phyloP scores from a whole-genome alignment of 2,329 filamentous ascomycete genomes.

The Remersonia thermophila region DNA sequence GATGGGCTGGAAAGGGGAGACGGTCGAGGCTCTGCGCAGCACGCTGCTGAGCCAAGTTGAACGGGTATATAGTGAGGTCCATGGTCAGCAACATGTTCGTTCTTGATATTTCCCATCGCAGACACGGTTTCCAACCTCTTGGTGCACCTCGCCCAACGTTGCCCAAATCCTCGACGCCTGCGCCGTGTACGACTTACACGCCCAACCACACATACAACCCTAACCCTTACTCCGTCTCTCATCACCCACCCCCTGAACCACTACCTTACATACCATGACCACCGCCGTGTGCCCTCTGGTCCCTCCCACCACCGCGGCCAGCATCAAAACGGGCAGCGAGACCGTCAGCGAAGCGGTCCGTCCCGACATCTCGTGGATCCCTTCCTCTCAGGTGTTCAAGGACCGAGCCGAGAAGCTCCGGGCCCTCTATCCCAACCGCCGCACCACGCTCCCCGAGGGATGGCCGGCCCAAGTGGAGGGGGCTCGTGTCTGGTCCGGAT shows the following conservation, averaged over 20 bases:
- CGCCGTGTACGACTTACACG: conserved; percentile 6
- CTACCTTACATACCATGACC: too few species aligned
- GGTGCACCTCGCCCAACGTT: too few species aligned
- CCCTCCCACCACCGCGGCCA: too few species aligned
- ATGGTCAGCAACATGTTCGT: too few species aligned
- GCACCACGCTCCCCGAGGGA: conserved; percentile 13
- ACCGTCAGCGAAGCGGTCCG: conserved; percentile 6
- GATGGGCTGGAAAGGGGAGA: too few species aligned
- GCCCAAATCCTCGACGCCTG: too few species aligned
- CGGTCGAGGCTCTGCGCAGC: background rate
- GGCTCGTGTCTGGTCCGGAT: conserved; percentile 12
- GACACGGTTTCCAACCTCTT: too few species aligned
- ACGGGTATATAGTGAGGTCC: background rate
- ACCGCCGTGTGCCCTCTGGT: background rate
- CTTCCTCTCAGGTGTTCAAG: conserved; percentile 14
- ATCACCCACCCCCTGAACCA: background rate
- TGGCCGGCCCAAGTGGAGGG: conserved; percentile 11
- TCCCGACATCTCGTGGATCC: conserved; percentile 16
- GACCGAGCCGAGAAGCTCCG: conserved; percentile 14
- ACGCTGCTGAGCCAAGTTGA: background rate
- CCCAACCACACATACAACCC: background rate
- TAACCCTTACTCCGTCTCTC: conserved; percentile 2
- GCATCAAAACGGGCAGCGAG: background rate
- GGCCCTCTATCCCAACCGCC: conserved; percentile 10
- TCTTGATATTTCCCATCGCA: too few species aligned